Evolutionary conservation across 257 asterid genomes (phyloP), one percentile per base, ranked within the genome.

Genomic region (Gardenia jasminoides): DNA sequence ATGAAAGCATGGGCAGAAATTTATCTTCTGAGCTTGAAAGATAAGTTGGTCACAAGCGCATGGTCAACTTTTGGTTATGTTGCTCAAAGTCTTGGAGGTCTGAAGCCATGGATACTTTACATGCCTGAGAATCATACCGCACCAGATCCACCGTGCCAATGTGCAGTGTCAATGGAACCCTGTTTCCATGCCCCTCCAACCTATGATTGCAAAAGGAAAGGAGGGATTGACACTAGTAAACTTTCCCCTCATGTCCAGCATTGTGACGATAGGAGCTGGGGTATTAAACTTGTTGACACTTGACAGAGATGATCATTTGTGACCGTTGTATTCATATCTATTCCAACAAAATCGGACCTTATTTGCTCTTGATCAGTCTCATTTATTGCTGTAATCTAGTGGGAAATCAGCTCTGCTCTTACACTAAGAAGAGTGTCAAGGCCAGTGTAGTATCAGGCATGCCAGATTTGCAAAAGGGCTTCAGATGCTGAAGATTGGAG

Each of bases 41-140:
- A 93, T 79, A 93, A 86, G 79, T 47, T 92, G 86, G 94, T 90
- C 5, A 93, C 97, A 12, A 93, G 93, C 69, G 86, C 91, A n/a
- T 86, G 90, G 91, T 92, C 97, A 13, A 93, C 97, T 44, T 93
- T 92, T 26, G 98, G 97, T 12, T 93, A 92, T 66, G 95, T 93
- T 64, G 97, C 97, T 44, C 97, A 93, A 46, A 92, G 97, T 50
- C 92, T 92, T 24, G 97, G 96, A 72, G 96, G 94, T 39, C 6
- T 93, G 74, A 86, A 81, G 88, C 94, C 97, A 0, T 92, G 96
- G 97, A 91, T 93, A 78, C 84, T 93, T 19, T 83, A 88, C 85
- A 83, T 84, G 89, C 85, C 92, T 0, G 90, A 87, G 26, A 88
- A 89, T 66, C 62, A 22, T 26, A 82, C 85, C 7, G 81, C 82